Base-by-base conservation (phyloP, 768 basidiomycete species). In the Termitomyces sp. region DNA sequence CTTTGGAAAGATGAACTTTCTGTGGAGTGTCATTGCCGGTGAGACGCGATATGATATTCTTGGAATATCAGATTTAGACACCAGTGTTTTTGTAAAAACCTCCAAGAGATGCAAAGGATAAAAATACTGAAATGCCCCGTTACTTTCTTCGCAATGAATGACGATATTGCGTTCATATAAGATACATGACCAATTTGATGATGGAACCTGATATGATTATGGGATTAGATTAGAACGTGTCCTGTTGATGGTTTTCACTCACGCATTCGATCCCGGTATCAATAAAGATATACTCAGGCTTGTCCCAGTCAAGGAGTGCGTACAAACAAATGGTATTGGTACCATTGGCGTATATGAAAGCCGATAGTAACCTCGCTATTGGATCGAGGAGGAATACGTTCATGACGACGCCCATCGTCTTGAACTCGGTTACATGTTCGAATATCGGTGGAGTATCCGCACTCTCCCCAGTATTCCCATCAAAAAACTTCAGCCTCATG, bases 151-250 rank as follows among this genome's bases (percentile, higher is more conserved):
- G 37, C 82, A 86, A 63, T 90, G 88, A 37, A 90, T 86, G 36
- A 88, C 86, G 57, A 90, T 86, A 60, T 86, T 80, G 33, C 67
- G 62, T 61, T 88, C 79, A 64, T 80, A 82, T 10, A 88, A 69
- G 48, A 88, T 88, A 64, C 87, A 90, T 24, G 86, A 88, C 88
- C 88, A 90, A 57, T 88, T 89, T 10, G 87, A 85, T 20, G 85
- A 86, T 66, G 78, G 74, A 13, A 81, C 76, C 87, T 88, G 48
- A 55, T 26, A 33, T 56, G 44, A 22, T 46, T 44, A 44, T 22
- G 51, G 48, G 39, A 24, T 20, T 61, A 41, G 33, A 42, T 28
- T 53, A 61, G 36, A 22, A 33, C 41, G 20, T 47, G 18, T 10
- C 26, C 18, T 3, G 34, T 8, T 18, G 5, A 42, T 16, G 45